A percentile compares a stretch with the other conserved stretches of the same genome.
Evolutionary conservation across 257 asterid genomes (phyloP).

Genomic region (Ligustrum vulgare): DNA sequence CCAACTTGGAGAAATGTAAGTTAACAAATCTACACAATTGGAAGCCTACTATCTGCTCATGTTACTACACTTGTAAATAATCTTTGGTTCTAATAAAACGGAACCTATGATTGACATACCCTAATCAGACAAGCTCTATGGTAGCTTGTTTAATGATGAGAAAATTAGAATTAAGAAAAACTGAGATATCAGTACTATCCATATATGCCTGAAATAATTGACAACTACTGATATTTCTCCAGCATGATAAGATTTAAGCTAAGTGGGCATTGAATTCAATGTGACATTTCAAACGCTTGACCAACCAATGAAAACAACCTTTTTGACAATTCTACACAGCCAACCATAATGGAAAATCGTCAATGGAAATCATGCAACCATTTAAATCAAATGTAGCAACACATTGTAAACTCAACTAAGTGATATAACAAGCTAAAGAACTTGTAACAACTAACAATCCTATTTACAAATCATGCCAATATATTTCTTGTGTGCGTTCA

Average conservation of each 20-base stretch:
- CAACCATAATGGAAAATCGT: neutral
- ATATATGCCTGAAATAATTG: neutral
- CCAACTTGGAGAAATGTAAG: too few relatives aligned
- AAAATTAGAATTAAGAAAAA: neutral
- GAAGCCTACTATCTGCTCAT: neutral
- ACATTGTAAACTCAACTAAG: neutral
- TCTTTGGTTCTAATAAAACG: neutral
- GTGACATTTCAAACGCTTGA: conserved; percentile 2
- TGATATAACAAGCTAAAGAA: neutral
- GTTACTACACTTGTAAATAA: neutral
- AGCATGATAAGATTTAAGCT: neutral
- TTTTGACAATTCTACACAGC: neutral
- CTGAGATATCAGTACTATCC: neutral
- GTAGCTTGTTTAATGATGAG: neutral
- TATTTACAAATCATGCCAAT: neutral
- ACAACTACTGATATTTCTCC: conserved; percentile 4
- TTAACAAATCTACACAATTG: neutral
- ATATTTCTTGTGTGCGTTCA: neutral
- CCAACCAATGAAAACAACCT: neutral
- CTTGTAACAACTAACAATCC: neutral
- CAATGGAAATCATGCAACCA: neutral
- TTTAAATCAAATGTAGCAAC: neutral
- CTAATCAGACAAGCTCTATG: neutral
- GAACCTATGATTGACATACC: conserved; percentile 1
- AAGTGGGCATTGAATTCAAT: neutral